Conservation (phyloP, 306 rosid species). For the Hylodesmum podocarpum region DNA sequence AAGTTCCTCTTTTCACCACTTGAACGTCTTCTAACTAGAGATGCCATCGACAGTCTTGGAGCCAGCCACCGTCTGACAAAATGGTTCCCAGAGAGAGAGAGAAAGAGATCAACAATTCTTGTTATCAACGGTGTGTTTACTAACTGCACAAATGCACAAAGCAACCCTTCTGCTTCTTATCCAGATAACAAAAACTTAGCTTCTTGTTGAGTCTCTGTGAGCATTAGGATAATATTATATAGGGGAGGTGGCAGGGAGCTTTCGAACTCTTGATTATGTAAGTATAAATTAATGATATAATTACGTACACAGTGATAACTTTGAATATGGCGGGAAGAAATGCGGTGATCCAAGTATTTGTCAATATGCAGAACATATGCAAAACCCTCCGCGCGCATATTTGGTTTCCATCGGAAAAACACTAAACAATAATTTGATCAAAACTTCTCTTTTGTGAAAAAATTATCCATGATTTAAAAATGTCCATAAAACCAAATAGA, state of each 20-base stretch:
- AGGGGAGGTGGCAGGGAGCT: conserved; percentile 26
- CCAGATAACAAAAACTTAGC: not conserved
- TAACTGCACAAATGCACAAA: not conserved
- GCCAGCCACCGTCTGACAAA: not conserved
- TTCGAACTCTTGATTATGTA: not conserved
- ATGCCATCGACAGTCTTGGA: conserved; percentile 41
- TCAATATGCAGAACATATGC: not conserved
- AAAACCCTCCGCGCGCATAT: not conserved
- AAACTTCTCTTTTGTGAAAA: not conserved
- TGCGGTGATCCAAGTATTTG: conserved; percentile 21
- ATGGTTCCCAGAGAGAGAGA: not conserved
- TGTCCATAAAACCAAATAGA: not conserved
- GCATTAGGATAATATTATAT: conserved; percentile 17
- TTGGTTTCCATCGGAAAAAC: not conserved
- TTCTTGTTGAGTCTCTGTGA: not conserved
- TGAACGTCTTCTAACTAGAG: conserved; percentile 53
- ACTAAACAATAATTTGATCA: not conserved
- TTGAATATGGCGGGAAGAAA: not conserved
- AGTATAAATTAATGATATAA: not conserved
- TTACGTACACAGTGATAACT: conserved; percentile 24
- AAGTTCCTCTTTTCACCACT: conserved; percentile 56
- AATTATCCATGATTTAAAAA: not conserved
- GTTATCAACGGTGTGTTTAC: conserved; percentile 18
- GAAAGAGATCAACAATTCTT: conserved; percentile 23
- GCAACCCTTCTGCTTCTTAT: conserved; percentile 19